Evolutionary conservation across 306 rosid species (phyloP).

Genomic region (Ceratonia siliqua): DNA sequence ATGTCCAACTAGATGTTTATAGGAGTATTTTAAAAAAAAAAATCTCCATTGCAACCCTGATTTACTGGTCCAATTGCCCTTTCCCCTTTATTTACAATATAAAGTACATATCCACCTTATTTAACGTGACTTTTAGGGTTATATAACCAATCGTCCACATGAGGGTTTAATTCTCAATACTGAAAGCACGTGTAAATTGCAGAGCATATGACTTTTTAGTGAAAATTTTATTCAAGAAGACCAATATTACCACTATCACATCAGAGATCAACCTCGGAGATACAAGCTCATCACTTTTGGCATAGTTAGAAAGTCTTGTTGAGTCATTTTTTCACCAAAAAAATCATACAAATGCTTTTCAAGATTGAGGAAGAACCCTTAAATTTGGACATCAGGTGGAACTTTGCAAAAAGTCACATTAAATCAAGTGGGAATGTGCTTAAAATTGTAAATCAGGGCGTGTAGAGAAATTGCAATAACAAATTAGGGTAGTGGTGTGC

Average conservation of each 20-base stretch:
- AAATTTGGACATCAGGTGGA: not conserved
- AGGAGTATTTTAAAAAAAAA: too few relatives aligned
- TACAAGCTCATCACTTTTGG: not conserved
- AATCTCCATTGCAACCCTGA: not conserved
- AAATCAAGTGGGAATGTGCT: not conserved
- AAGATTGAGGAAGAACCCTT: not conserved
- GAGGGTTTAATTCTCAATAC: not conserved
- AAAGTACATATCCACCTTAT: not conserved
- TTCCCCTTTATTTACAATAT: not conserved
- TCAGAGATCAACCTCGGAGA: not conserved
- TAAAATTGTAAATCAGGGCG: not conserved
- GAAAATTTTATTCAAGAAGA: not conserved
- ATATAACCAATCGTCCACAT: not conserved
- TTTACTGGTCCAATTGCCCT: not conserved
- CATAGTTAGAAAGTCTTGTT: not conserved
- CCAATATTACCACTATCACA: not conserved
- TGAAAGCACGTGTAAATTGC: not conserved
- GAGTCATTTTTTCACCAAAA: not conserved
- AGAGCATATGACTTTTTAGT: not conserved
- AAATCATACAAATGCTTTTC: not conserved
- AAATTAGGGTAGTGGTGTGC: not conserved
- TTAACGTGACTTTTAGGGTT: not conserved
- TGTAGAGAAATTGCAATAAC: not conserved
- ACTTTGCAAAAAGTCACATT: not conserved
- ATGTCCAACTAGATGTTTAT: not conserved